Conservation (phyloP, 1,284 basidiomycete species). For the Ustilago esculenta region DNA sequence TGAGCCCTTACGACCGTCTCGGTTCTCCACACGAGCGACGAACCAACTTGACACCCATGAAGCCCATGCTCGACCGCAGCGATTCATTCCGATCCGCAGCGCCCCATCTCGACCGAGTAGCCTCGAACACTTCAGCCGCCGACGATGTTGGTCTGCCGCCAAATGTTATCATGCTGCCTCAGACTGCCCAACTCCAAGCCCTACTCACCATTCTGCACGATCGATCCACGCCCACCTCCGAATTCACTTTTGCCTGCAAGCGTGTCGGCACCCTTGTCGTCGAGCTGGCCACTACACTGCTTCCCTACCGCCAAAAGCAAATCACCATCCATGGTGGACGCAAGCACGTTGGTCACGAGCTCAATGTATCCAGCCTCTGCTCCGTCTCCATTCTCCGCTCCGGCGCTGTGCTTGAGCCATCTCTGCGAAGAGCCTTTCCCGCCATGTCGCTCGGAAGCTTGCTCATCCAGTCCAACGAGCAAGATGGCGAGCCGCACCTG, state of each 20-base stretch:
- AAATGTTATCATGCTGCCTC: slow-evolving; percentile 77
- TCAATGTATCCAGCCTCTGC: slow-evolving; percentile 75
- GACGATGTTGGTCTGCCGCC: slow-evolving; percentile 63
- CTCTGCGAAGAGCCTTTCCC: slow-evolving; percentile 86
- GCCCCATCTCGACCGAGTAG: slow-evolving; percentile 2
- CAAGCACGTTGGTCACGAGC: slow-evolving; percentile 75
- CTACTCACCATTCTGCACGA: slow-evolving; percentile 82
- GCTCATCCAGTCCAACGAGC: slow-evolving; percentile 84
- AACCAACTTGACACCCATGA: slow-evolving; percentile 17
- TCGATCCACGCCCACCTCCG: slow-evolving; percentile 73
- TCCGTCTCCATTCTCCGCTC: slow-evolving; percentile 86
- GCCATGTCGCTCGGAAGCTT: slow-evolving; percentile 88
- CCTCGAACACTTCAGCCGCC: slow-evolving; percentile 14
- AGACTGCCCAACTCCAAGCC: slow-evolving; percentile 79
- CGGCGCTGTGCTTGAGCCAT: slow-evolving; percentile 88
- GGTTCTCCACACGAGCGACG: slow-evolving; percentile 29
- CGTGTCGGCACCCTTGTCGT: slow-evolving; percentile 84
- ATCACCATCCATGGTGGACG: slow-evolving; percentile 75
- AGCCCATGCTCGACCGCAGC: slow-evolving; percentile 13
- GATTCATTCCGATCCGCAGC: slow-evolving; percentile 12
- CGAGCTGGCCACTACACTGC: slow-evolving; percentile 82
- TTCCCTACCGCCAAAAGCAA: slow-evolving; percentile 76
- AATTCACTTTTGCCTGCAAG: slow-evolving; percentile 89
- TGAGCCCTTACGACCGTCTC: slow-evolving; percentile 32
- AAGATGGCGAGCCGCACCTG: slow-evolving; percentile 86